Conservation (phyloP, 805 yeast genomes). For the Candida maltosa region DNA sequence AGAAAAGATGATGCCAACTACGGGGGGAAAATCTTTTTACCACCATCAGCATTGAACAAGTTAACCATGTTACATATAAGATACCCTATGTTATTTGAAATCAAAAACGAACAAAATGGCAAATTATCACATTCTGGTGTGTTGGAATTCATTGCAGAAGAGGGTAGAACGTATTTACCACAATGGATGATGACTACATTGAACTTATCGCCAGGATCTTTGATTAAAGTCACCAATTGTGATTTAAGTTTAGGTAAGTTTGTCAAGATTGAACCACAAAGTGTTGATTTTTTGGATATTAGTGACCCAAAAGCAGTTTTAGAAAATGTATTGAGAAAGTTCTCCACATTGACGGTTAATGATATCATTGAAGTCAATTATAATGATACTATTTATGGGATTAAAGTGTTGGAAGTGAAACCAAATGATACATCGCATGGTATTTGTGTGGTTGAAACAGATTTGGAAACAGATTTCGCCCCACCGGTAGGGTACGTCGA, state of each 20-base stretch:
- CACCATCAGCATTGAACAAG: conserved; percentile 87
- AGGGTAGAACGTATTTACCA: conserved; percentile 91
- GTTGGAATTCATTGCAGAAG: conserved; percentile 93
- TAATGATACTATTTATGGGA: conserved; percentile 73
- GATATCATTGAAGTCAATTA: conserved; percentile 85
- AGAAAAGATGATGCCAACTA: conserved; percentile 77
- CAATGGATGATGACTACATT: conserved; percentile 94
- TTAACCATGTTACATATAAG: conserved; percentile 87
- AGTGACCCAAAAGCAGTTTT: conserved; percentile 95
- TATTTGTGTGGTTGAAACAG: conserved; percentile 95
- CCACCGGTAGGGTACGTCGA: conserved; percentile 98
- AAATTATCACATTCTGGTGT: conserved; percentile 86
- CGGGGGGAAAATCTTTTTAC: conserved; percentile 94
- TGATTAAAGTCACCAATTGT: conserved; percentile 69
- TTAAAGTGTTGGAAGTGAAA: conserved; percentile 81
- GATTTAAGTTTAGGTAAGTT: conserved; percentile 84
- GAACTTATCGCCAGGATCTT: conserved; percentile 70
- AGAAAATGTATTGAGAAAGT: conserved; percentile 87
- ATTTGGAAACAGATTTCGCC: conserved; percentile 94
- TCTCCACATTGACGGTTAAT: conserved; percentile 78
- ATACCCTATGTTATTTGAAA: conserved; percentile 92
- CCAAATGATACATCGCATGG: conserved; percentile 67
- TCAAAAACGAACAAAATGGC: conserved; percentile 62
- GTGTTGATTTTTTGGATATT: conserved; percentile 87
- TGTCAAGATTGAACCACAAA: conserved; percentile 93